phyloP scores from a whole-genome alignment of 1,139 yeast species.

The Kodamaea plutei region DNA sequence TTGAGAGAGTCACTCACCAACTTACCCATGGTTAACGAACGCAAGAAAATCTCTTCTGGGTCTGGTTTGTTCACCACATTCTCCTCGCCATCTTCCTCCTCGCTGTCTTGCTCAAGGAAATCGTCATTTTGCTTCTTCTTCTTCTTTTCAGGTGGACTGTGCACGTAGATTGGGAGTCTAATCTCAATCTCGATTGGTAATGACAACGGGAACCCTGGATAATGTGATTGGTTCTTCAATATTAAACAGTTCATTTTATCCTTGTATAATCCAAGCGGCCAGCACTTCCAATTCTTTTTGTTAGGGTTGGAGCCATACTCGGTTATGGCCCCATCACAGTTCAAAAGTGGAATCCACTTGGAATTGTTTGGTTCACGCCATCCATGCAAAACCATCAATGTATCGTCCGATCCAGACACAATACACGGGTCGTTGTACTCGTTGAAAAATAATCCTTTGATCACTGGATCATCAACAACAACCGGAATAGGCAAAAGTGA shows the following conservation, averaged over 20 bases:
- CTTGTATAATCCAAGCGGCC: slow-evolving; percentile 83
- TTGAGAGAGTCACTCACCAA: slow-evolving; percentile 41
- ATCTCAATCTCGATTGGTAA: slow-evolving; percentile 76
- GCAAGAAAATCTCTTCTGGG: slow-evolving; percentile 41
- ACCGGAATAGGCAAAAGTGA: slow-evolving; percentile 33
- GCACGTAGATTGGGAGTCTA: slow-evolving; percentile 52
- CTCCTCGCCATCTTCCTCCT: slow-evolving; percentile 20
- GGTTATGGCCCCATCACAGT: slow-evolving; percentile 55
- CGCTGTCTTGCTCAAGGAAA: slow-evolving; percentile 22
- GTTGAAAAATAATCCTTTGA: slow-evolving; percentile 76
- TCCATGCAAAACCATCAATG: slow-evolving; percentile 61
- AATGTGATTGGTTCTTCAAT: slow-evolving; percentile 52
- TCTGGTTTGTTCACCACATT: slow-evolving; percentile 31
- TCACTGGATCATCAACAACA: slow-evolving; percentile 27
- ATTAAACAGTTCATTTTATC: slow-evolving; percentile 71
- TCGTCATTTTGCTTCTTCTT: slow-evolving; percentile 14
- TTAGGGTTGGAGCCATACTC: slow-evolving; percentile 46
- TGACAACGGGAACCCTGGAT: slow-evolving; percentile 73
- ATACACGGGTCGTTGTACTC: slow-evolving; percentile 85
- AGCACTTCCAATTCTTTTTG: slow-evolving; percentile 55
- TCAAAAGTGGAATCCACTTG: slow-evolving; percentile 84
- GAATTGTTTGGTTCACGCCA: slow-evolving; percentile 81
- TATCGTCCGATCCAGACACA: slow-evolving; percentile 67
- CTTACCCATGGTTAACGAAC: slow-evolving; percentile 48
- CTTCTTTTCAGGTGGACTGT: slow-evolving; percentile 16